Evolutionary conservation across 768 basidiomycete species (phyloP).

Genomic region (Leccinum subtestaceum): DNA sequence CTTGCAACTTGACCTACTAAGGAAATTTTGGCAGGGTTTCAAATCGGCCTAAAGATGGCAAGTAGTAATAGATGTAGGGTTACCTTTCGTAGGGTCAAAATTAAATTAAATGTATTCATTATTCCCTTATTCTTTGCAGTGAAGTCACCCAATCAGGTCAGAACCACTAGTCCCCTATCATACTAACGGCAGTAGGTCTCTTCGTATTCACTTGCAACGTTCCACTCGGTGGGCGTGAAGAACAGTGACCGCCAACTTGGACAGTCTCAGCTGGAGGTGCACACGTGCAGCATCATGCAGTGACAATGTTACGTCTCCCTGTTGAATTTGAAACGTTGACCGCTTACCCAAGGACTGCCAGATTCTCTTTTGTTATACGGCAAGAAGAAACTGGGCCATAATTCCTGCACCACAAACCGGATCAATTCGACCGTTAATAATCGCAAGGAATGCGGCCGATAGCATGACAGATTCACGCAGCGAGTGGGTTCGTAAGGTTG

Average conservation of each 20-base stretch:
- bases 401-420: not conserved
- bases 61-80: not conserved
- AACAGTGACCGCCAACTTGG: not conserved
- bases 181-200: not conserved
- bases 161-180: not conserved
- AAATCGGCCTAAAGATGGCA: not conserved
- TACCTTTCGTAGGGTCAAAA: not conserved
- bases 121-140: not conserved
- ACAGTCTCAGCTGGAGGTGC: not conserved
- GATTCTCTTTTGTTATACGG: not conserved
- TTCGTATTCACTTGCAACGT: not conserved
- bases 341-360: not conserved
- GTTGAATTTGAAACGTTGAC: not conserved
- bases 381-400: not conserved
- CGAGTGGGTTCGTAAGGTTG: not conserved
- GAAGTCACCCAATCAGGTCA: not conserved
- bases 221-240: not conserved
- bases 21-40: not conserved
- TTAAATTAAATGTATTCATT: not conserved
- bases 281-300: not conserved
- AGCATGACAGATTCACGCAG: not conserved
- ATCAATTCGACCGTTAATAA: not conserved
- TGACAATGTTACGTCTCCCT: not conserved
- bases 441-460: conserved; percentile 4
- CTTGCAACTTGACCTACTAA: not conserved